Percentiles rank a stretch among this genome's conserved stretches.
Conservation (phyloP, 2,329 filamentous ascomycete species). For the Graphilbum fragrans region DNA sequence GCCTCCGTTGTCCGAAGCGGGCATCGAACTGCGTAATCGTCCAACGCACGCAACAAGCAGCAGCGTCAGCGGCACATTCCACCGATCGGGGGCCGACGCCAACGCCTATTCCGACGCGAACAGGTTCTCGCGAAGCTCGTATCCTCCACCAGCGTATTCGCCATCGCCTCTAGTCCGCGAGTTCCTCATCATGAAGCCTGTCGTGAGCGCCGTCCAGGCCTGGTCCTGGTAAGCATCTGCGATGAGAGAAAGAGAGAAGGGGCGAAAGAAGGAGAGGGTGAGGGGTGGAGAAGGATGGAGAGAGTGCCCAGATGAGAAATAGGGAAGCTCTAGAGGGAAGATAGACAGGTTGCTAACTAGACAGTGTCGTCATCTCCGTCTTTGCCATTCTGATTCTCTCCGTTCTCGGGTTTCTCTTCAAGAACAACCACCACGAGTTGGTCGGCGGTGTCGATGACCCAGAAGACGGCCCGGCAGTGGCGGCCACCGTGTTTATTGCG, state of each 20-base stretch:
- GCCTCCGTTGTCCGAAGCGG: not conserved
- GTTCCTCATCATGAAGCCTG: conserved; percentile 68
- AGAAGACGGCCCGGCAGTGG: conserved; percentile 63
- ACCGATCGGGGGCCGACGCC: conserved; percentile 1
- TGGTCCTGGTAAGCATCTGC: conserved; percentile 70
- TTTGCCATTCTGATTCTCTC: conserved; percentile 56
- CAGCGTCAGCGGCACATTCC: conserved; percentile 8
- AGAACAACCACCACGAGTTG: conserved; percentile 69
- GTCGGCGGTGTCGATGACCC: conserved; percentile 64
- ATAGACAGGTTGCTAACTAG: conserved; percentile 2
- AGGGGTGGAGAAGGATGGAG: not conserved
- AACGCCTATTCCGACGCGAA: conserved; percentile 1
- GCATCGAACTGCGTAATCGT: conserved; percentile 11
- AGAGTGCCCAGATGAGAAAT: not conserved
- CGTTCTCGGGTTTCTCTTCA: conserved; percentile 59
- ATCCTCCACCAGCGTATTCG: not conserved
- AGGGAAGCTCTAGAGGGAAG: not conserved
- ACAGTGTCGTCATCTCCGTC: conserved; percentile 61
- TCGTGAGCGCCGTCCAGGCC: conserved; percentile 83
- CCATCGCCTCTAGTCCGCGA: conserved; percentile 3
- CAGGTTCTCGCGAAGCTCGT: not conserved
- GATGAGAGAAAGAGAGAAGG: conserved; percentile 1
- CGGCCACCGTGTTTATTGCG: conserved; percentile 74
- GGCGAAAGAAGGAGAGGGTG: not conserved
- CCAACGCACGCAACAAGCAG: conserved; percentile 9